Evolutionary conservation across 768 basidiomycete genomes (phyloP).

Genomic region (Gloeopeniophorella convolvens): DNA sequence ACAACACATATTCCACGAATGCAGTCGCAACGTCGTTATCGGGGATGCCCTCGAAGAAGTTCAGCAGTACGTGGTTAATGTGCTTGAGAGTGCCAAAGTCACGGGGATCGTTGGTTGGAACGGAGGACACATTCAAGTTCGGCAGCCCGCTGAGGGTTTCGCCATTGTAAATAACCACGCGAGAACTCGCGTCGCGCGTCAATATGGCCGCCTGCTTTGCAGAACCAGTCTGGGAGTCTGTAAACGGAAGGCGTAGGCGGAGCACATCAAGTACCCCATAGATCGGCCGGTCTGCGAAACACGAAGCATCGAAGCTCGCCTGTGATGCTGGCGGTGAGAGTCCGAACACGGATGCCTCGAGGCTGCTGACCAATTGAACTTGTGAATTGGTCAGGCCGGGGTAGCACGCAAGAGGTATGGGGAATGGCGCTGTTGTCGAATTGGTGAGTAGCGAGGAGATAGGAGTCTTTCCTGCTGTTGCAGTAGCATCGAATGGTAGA

Average conservation of each 20-base stretch:
- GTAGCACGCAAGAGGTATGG: constrained; percentile 56
- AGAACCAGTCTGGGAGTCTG: constrained; percentile 36
- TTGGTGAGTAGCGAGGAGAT: constrained; percentile 37
- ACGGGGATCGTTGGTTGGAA: constrained; percentile 38
- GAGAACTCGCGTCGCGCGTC: constrained; percentile 36
- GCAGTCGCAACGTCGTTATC: constrained; percentile 39
- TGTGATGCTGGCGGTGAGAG: constrained; percentile 31
- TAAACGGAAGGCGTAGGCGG: constrained; percentile 51
- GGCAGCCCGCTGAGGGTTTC: constrained; percentile 44
- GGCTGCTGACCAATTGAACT: constrained; percentile 35
- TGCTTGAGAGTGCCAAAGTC: constrained; percentile 50
- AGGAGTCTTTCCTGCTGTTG: constrained; percentile 24
- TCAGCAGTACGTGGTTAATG: constrained; percentile 50
- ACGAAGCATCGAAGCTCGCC: constrained; percentile 39
- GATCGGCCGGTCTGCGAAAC: constrained; percentile 52
- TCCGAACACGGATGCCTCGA: constrained; percentile 50
- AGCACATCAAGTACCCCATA: constrained; percentile 58
- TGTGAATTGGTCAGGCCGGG: constrained; percentile 41
- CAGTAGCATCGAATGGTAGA: constrained; percentile 52
- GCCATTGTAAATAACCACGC: constrained; percentile 48
- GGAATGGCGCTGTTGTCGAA: constrained; percentile 40
- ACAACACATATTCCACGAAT: constrained; percentile 45
- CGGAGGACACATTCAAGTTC: constrained; percentile 29
- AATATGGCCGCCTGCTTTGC: constrained; percentile 48
- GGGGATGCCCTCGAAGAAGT: constrained; percentile 48